phyloP scores from a whole-genome alignment of 2,329 filamentous ascomycete genomes.

The Talaromyces sp. region DNA sequence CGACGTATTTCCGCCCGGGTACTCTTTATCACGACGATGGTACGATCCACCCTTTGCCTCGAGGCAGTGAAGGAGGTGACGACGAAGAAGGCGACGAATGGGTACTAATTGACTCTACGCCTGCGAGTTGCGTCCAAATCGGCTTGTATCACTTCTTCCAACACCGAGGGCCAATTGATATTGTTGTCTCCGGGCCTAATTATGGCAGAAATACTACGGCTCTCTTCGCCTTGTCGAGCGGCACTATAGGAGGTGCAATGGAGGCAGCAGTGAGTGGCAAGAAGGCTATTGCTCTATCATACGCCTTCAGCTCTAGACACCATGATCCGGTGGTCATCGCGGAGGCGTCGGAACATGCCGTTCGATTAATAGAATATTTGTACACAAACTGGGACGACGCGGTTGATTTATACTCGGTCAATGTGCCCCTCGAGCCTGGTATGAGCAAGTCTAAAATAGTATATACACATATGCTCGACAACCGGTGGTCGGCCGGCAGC shows the following conservation, averaged over 20 bases:
- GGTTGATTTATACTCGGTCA: constrained; percentile 84
- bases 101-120: constrained; percentile 75
- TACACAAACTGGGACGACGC: constrained; percentile 66
- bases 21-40: constrained; percentile 61
- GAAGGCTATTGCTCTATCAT: constrained; percentile 75
- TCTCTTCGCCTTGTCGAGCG: constrained; percentile 70
- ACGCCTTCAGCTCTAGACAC: constrained; percentile 80
- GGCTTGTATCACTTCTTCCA: constrained; percentile 75
- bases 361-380: constrained; percentile 73
- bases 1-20: constrained; percentile 71
- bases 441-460: constrained; percentile 67
- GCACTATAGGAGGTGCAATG: constrained; percentile 70
- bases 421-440: constrained; percentile 76
- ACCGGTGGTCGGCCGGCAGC: constrained; percentile 77
- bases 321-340: constrained; percentile 78
- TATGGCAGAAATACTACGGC: constrained; percentile 79
- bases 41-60: constrained; percentile 58
- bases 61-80: constrained; percentile 55
- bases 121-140: constrained; percentile 75
- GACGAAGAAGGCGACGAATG: constrained; percentile 63
- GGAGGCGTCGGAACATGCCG: constrained; percentile 67
- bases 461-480: constrained; percentile 85
- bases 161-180: constrained; percentile 64
- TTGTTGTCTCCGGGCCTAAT: constrained; percentile 76
- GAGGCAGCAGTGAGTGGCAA: constrained; percentile 68